phyloP scores from a whole-genome alignment of 2,329 filamentous ascomycete genomes.

The Eutypa lata region DNA sequence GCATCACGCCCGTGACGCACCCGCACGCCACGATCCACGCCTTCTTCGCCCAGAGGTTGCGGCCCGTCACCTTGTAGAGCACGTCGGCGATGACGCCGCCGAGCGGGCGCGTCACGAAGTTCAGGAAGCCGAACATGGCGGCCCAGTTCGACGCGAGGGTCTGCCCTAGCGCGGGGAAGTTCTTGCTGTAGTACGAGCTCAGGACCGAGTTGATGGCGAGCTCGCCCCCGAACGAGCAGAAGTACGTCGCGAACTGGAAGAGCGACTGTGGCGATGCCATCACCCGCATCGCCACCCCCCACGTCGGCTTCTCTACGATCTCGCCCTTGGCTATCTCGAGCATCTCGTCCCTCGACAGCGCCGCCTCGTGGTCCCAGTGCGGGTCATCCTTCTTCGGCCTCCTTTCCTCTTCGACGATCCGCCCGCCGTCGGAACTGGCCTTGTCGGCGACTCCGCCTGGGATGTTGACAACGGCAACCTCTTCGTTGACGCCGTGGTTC shows the following conservation, averaged over 20 bases:
- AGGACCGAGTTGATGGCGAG: conserved; percentile 61
- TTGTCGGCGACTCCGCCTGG: conserved; percentile 47
- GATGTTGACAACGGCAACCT: conserved; percentile 42
- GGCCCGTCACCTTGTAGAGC: conserved; percentile 38
- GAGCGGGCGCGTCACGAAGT: conserved; percentile 63
- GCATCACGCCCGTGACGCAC: conserved; percentile 54
- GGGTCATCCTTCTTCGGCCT: conserved; percentile 19
- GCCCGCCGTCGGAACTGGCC: conserved; percentile 32
- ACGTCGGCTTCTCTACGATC: conserved; percentile 53
- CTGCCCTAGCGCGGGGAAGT: conserved; percentile 56
- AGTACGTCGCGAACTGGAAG: conserved; percentile 55
- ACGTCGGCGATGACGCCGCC: conserved; percentile 58
- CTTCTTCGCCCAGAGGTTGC: conserved; percentile 42
- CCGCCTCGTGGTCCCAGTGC: conserved; percentile 41
- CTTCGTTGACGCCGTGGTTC: conserved; percentile 36
- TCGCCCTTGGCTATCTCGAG: conserved; percentile 53
- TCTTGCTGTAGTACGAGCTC: conserved; percentile 55
- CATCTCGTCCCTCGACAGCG: conserved; percentile 48
- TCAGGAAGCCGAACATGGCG: conserved; percentile 73
- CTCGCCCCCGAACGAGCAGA: conserved; percentile 62
- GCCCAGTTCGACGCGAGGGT: conserved; percentile 60
- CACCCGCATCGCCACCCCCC: conserved; percentile 44
- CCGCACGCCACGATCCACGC: conserved; percentile 64
- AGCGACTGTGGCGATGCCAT: conserved; percentile 52
- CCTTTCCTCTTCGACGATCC: conserved; percentile 37